Base-by-base conservation (phyloP, 768 basidiomycete genomes). In the Pleurotus tuoliensis region DNA sequence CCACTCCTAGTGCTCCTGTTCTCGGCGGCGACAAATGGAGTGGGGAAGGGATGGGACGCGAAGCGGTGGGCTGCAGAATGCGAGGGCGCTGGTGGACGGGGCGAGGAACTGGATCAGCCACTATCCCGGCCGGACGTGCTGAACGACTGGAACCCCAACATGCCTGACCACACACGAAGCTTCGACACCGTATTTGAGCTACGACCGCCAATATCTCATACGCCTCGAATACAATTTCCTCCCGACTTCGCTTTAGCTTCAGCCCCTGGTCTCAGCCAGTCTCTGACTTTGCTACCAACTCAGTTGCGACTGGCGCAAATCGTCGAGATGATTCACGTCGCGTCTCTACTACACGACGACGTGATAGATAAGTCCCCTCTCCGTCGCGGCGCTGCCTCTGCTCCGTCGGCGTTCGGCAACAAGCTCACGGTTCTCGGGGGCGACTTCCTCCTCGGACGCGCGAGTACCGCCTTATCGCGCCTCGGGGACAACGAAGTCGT, bases 241-340 rank as follows among this genome's bases (percentile, higher is more conserved):
- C 62, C 64, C 41, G 59, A 58, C 34, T 63, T 60, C 45, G 62
- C 53, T 54, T 61, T 50, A 13, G 47, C 54, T 54, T 15, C 9
- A 30, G 50, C 60, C 13, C 59, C 66, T 55, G 52, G 62, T 43
- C 64, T 73, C 47, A 60, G 64, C 40, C 66, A 65, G 13, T 75
- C 70, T 30, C 69, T 73, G 56, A 70, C 64, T 53, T 78, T 91
- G 45, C 82, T 99, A 5, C 93, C 96, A 13, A 87, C 94, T 1
- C 97, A 99, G 71, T 73, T 88, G 27, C 88, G 95, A 27, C 83
- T 99, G 34, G 96, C 95, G 3, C 94, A 96, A 65, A 95, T 99
- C 44, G 87, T 93, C 52, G 97, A 99, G 69, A 97, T 98, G 94
- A 91, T 99, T 47, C 94, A 98, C 67, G 89, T 98, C 59, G 95